Evolutionary conservation across 2,329 filamentous ascomycete species (phyloP), one percentile per base, ranked within the genome.

Genomic region (Neurospora crassa): DNA sequence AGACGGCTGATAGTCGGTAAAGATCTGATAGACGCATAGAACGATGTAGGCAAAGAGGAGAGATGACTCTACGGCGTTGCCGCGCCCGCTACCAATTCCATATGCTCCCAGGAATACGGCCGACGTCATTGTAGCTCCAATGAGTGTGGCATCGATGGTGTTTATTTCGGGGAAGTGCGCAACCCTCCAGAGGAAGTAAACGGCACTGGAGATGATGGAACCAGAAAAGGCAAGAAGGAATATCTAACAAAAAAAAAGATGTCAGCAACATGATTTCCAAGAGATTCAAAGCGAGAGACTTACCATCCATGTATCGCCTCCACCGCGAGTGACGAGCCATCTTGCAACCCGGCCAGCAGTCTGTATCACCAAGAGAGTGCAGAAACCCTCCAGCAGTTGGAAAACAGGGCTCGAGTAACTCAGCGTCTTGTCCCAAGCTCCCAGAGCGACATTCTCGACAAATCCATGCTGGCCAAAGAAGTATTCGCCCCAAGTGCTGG

Each of bases 1-100:
- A 5, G 92, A 94, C 3, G 96, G 94, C 76, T 95, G 89, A 82
- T 98, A 98, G 82, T 99, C 96, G 77, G 96, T 99, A 81, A 98
- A 98, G 80, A 98, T 98, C 81, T 99, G 96, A 83, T 98, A 99
- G 78, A 98, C 92, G 84, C 95, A 98, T 74, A 99, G 90, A n/a
- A 97, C 96, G 73, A 97, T 89, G 81, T 99, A 99, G 78, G 96
- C 95, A 79, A 99, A 98, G 72, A 99, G 87, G 12, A 99, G 85
- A 29, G 95, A 97, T 76, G 93, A 97, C 82, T 99, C 95, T 70
- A 98, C 92, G 2, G 95, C 93, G 78, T 97, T 99, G 73, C 96
- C 96, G 77, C 94, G 90, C 1, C 95, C 95, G 77, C 93, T 97
- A 73, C 92, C 92, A 76, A 98, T 97, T 37, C 96, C 96, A 86